phyloP scores from a whole-genome alignment of 1,139 yeast species.

The Nakaseomyces delphensis region DNA sequence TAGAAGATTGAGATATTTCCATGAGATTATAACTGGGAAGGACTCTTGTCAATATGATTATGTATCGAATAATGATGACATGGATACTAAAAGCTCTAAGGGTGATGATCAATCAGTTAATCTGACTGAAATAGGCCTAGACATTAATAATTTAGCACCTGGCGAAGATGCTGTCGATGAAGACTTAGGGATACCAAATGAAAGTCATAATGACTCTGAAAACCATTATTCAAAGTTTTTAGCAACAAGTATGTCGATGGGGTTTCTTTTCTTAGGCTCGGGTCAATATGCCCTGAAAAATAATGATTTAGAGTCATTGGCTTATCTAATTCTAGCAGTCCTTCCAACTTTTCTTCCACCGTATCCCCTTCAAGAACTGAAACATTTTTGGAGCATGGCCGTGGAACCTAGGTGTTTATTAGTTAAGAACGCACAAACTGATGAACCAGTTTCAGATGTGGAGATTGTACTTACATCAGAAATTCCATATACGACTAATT shows the following conservation, averaged over 20 bases:
- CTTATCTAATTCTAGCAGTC: conserved; percentile 61
- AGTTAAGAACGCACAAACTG: conserved; percentile 58
- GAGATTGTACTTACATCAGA: conserved; percentile 40
- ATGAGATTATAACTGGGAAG: conserved; percentile 37
- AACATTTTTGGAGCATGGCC: conserved; percentile 88
- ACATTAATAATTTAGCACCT: conserved; percentile 5
- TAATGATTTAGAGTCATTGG: conserved; percentile 30
- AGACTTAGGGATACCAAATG: conserved; percentile 7
- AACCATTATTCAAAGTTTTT: conserved; percentile 58
- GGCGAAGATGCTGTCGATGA: conserved; percentile 6
- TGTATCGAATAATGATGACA: neutral
- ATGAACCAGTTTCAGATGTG: conserved; percentile 37
- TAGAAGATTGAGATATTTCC: conserved; percentile 61
- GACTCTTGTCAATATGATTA: conserved; percentile 21
- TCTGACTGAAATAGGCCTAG: neutral
- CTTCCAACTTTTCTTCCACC: conserved; percentile 71
- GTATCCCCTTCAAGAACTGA: conserved; percentile 71
- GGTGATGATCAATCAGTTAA: neutral
- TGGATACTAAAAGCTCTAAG: neutral
- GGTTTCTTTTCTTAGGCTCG: conserved; percentile 82
- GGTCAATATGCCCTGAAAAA: conserved; percentile 78
- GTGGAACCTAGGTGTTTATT: conserved; percentile 75
- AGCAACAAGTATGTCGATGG: conserved; percentile 77
- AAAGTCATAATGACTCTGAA: conserved; percentile 19
- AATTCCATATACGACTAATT: conserved; percentile 39